A percentile compares a stretch with the other conserved stretches of the same genome.
phyloP scores from a whole-genome alignment of 1,139 yeast species.

The Yamadazyma trypodendri region DNA sequence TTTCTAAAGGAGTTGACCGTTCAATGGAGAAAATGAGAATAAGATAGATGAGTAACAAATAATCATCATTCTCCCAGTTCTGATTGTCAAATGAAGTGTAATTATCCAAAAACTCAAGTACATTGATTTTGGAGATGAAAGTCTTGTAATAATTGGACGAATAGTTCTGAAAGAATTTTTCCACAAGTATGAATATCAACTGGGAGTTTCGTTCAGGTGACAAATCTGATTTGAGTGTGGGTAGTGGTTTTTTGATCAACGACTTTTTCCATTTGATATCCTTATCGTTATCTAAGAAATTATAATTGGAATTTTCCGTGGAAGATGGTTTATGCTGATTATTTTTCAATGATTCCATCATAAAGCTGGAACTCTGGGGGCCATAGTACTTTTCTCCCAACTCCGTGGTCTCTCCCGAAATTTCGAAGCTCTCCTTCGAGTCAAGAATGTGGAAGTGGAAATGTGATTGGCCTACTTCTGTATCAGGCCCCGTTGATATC shows the following conservation, averaged over 20 bases:
- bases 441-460: not conserved
- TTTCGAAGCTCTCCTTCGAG: conserved; percentile 7
- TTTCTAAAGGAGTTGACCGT: conserved; percentile 36
- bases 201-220: conserved; percentile 25
- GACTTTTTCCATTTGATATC: conserved; percentile 13
- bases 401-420: conserved; percentile 26
- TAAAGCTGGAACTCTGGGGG: conserved; percentile 47
- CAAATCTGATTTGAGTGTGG: conserved; percentile 23
- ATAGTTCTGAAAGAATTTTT: conserved; percentile 29
- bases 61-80: conserved; percentile 53
- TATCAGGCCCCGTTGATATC: no score
- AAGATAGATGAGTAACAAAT: conserved; percentile 45
- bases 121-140: conserved; percentile 28
- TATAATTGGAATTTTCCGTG: conserved; percentile 10
- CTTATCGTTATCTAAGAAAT: conserved; percentile 16
- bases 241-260: conserved; percentile 31
- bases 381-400: conserved; percentile 47
- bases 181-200: conserved; percentile 28
- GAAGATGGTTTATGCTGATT: conserved; percentile 10
- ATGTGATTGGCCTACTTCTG: no score
- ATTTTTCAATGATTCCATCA: conserved; percentile 37
- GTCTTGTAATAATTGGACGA: conserved; percentile 30
- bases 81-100: conserved; percentile 31
- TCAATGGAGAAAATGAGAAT: conserved; percentile 41
- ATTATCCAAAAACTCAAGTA: conserved; percentile 28